These are phyloP conservation scores for Penicillium sp. DNA, from an alignment of 2,329 filamentous ascomycete genomes.

Conservation along the genomic window DNA sequence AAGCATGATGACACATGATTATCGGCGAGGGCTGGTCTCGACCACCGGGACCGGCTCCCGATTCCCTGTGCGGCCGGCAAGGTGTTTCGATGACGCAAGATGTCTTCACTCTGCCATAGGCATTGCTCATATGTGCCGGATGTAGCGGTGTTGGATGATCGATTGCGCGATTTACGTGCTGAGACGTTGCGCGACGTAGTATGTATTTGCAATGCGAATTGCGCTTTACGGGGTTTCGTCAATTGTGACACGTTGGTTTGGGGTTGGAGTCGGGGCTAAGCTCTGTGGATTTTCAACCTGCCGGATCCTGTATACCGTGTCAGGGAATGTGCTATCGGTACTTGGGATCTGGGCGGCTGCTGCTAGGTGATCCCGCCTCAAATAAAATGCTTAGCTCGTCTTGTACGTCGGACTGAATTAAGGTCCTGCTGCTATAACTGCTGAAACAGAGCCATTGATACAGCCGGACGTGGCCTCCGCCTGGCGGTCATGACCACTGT, in stretches of 20 bases:
- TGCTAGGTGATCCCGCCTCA: neutral
- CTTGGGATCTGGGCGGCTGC: neutral
- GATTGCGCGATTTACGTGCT: slow-evolving; percentile 1
- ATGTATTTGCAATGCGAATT: neutral
- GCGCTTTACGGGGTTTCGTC: neutral
- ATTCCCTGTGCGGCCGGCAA: neutral
- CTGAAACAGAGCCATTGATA: too few species aligned
- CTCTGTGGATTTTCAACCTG: slow-evolving; percentile 9
- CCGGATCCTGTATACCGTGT: slow-evolving; percentile 1
- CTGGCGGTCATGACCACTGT: too few species aligned
- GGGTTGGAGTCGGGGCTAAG: slow-evolving; percentile 1
- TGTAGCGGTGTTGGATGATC: neutral
- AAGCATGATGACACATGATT: slow-evolving; percentile 23
- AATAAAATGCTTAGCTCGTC: neutral
- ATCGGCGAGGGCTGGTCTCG: slow-evolving; percentile 13
- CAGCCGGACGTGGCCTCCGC: too few species aligned
- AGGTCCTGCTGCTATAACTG: too few species aligned
- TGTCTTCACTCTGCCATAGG: neutral
- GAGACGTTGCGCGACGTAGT: neutral
- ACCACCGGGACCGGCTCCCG: slow-evolving; percentile 12
- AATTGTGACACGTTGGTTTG: neutral
- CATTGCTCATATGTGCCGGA: neutral
- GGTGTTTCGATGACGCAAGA: slow-evolving; percentile 11
- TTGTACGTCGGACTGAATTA: too few species aligned
- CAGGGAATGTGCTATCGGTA: neutral